A percentile compares a stretch with the other conserved stretches of the same genome.
These are phyloP conservation scores for Umbellularia californica DNA, from an alignment of 164 flowering plant species.

Conservation along the genomic window DNA sequence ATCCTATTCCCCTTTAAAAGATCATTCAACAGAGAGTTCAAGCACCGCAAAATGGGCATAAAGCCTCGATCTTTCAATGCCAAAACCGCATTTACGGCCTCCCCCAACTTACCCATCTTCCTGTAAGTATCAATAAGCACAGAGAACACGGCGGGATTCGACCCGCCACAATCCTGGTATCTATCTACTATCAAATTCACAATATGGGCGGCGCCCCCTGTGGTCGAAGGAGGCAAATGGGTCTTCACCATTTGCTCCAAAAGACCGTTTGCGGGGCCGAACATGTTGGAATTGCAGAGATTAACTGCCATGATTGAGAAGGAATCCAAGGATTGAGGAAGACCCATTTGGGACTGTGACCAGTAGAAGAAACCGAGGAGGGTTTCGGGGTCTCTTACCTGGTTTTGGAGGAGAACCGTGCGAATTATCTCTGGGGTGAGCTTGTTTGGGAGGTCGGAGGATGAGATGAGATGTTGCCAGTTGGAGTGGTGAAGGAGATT, in stretches of 20 bases:
- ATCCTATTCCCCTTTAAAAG: slow-evolving; percentile 39
- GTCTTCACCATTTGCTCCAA: slow-evolving; percentile 35
- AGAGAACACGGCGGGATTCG: slow-evolving; percentile 36
- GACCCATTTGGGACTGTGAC: slow-evolving; percentile 34
- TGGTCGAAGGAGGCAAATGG: slow-evolving; percentile 15
- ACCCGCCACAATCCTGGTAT: slow-evolving; percentile 11
- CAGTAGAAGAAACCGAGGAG: slow-evolving; percentile 63
- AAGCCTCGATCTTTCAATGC: slow-evolving; percentile 22
- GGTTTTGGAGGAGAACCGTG: slow-evolving; percentile 37
- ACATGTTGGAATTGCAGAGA: slow-evolving; percentile 41
- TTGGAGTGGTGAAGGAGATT: slow-evolving; percentile 30
- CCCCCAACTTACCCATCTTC: slow-evolving; percentile 40
- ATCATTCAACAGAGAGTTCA: slow-evolving; percentile 63
- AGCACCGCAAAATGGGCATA: slow-evolving; percentile 40
- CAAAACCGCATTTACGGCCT: slow-evolving; percentile 43
- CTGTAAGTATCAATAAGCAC: slow-evolving; percentile 48
- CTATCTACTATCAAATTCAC: slow-evolving; percentile 30
- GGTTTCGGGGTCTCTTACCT: slow-evolving; percentile 31
- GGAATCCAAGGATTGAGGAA: slow-evolving; percentile 37
- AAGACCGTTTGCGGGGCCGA: slow-evolving; percentile 33
- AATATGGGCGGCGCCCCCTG: slow-evolving; percentile 13
- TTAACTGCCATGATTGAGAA: slow-evolving; percentile 41
- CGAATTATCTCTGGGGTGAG: slow-evolving; percentile 46
- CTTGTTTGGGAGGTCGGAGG: slow-evolving; percentile 29
- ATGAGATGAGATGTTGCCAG: slow-evolving; percentile 44